Percentiles rank a stretch among this genome's conserved stretches.
Evolutionary conservation across 2,329 filamentous ascomycete genomes (phyloP).

Genomic region (Corinectria fuckeliana): DNA sequence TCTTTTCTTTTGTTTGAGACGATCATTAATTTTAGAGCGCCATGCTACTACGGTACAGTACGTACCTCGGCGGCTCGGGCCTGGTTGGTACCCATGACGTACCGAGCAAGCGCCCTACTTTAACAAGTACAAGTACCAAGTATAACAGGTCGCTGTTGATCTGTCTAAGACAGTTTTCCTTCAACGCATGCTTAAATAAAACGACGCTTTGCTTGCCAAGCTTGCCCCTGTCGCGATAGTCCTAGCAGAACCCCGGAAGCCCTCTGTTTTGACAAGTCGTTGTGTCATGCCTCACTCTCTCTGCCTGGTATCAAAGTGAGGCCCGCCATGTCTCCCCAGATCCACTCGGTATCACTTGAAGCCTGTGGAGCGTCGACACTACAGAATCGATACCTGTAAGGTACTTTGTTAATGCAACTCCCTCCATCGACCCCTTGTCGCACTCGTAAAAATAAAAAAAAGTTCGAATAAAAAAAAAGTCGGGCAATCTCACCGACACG

Average conservation of each 20-base stretch:
- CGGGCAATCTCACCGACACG: constrained; percentile 9
- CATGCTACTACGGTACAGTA: not conserved
- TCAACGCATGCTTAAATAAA: not conserved
- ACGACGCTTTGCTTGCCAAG: not conserved
- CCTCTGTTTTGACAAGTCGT: not conserved
- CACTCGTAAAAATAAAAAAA: not conserved
- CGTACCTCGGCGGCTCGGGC: not conserved
- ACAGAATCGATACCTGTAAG: not conserved
- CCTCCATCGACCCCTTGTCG: not conserved
- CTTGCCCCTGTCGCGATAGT: not conserved
- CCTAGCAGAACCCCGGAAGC: not conserved
- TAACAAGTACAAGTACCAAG: too few relatives aligned
- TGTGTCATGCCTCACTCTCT: not conserved
- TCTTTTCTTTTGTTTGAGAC: constrained; percentile 13
- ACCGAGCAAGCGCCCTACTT: not conserved
- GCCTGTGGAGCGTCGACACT: constrained; percentile 11
- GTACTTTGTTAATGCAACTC: constrained; percentile 2
- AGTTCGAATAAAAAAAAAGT: constrained; percentile 4
- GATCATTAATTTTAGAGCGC: constrained; percentile 17
- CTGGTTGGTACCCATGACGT: constrained; percentile 7
- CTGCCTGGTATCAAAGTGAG: not conserved
- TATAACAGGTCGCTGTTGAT: too few relatives aligned
- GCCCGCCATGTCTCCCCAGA: not conserved
- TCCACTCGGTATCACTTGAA: too few relatives aligned
- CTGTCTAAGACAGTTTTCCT: not conserved